phyloP scores from a whole-genome alignment of 2,329 filamentous ascomycete genomes.

The Pseudocercospora musae region DNA sequence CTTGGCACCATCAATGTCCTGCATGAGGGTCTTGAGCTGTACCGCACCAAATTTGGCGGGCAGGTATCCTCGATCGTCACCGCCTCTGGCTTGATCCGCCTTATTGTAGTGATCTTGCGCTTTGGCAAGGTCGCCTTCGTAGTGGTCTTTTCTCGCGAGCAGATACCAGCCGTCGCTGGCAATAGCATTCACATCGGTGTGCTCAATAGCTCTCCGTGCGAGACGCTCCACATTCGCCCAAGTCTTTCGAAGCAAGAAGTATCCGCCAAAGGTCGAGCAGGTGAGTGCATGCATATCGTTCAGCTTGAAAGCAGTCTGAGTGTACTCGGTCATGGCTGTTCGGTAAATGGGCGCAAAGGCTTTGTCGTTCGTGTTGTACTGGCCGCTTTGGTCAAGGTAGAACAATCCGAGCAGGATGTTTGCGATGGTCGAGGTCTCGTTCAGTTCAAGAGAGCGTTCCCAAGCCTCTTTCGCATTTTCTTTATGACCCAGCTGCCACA shows the following conservation, averaged over 20 bases:
- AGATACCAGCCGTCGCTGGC: constrained; percentile 98
- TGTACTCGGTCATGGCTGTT: constrained; percentile 91
- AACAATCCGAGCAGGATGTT: constrained; percentile 88
- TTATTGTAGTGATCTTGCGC: constrained; percentile 84
- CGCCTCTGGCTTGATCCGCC: constrained; percentile 87
- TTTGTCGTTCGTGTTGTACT: constrained; percentile 76
- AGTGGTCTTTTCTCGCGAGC: constrained; percentile 86
- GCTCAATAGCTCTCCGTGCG: constrained; percentile 88
- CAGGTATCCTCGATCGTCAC: constrained; percentile 83
- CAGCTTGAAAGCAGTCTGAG: constrained; percentile 87
- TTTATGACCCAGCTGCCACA: constrained; percentile 95
- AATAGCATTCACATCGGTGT: constrained; percentile 93
- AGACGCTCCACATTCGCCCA: constrained; percentile 80
- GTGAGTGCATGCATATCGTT: constrained; percentile 89
- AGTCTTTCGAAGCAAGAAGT: constrained; percentile 80
- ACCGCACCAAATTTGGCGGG: constrained; percentile 93
- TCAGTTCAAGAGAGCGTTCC: constrained; percentile 81
- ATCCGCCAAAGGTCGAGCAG: constrained; percentile 83
- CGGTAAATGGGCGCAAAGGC: constrained; percentile 84
- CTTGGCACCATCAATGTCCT: constrained; percentile 87
- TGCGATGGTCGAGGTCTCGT: constrained; percentile 80
- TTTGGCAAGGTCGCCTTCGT: constrained; percentile 67
- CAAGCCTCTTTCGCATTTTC: constrained; percentile 88
- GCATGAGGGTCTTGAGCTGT: constrained; percentile 79
- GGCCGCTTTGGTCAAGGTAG: constrained; percentile 81